These are phyloP conservation scores for Penicillium waksmanii DNA, from an alignment of 495 filamentous ascomycete genomes.

Conservation along the genomic window DNA sequence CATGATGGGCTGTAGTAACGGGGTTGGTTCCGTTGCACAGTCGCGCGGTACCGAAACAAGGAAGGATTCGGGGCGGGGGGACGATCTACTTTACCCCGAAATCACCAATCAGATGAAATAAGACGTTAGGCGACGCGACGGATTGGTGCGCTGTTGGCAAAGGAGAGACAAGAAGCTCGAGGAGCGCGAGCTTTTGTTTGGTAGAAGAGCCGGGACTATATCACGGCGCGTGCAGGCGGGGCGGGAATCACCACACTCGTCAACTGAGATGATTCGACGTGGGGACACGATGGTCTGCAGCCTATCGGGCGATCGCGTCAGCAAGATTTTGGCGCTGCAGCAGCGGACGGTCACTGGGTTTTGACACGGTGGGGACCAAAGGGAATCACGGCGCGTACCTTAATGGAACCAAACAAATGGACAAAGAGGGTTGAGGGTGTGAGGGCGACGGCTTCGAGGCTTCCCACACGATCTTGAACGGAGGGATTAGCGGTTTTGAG, in stretches of 20 bases:
- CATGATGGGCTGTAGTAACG: slow-evolving; percentile 43
- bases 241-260: slow-evolving; percentile 32
- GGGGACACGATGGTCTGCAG: slow-evolving; percentile 44
- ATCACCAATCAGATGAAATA: slow-evolving; percentile 22
- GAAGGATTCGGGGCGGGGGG: slow-evolving; percentile 23
- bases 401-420: slow-evolving; percentile 19
- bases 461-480: slow-evolving; percentile 18
- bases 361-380: slow-evolving; percentile 31
- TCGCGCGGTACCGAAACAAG: slow-evolving; percentile 30
- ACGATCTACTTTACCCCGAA: slow-evolving; percentile 18
- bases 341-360: slow-evolving; percentile 50
- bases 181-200: slow-evolving; percentile 26
- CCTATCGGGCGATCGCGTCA: slow-evolving; percentile 43
- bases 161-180: slow-evolving; percentile 15
- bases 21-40: slow-evolving; percentile 36
- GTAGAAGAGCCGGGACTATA: slow-evolving; percentile 32
- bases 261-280: slow-evolving; percentile 49
- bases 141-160: slow-evolving; percentile 9
- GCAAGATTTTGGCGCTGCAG: slow-evolving; percentile 40
- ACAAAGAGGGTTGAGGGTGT: slow-evolving; percentile 9
- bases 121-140: slow-evolving; percentile 4
- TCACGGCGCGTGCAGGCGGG: slow-evolving; percentile 33
- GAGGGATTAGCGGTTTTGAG: slow-evolving; percentile 45
- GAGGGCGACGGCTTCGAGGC: too few relatives aligned
- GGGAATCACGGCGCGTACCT: slow-evolving; percentile 43